These are phyloP conservation scores for Fusarium ambrosium DNA, from an alignment of 2,329 filamentous ascomycete species.

Conservation along the genomic window DNA sequence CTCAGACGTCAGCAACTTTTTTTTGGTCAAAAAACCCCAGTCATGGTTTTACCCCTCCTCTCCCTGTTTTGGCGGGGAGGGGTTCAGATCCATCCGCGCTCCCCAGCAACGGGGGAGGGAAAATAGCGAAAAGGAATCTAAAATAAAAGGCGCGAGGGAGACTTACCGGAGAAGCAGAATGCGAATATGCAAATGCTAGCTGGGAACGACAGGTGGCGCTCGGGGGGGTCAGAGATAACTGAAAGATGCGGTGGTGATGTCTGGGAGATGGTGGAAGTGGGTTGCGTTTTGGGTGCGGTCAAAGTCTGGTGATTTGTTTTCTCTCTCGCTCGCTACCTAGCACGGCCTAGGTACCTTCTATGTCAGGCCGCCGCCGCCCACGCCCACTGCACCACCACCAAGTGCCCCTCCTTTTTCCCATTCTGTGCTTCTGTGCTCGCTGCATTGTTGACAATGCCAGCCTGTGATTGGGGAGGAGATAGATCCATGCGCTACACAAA, in stretches of 20 bases:
- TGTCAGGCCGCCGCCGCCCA: slow-evolving; percentile 40
- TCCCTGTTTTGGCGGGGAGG: slow-evolving; percentile 33
- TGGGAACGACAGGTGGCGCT: slow-evolving; percentile 17
- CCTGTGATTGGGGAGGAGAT: slow-evolving; percentile 38
- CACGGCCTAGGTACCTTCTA: slow-evolving; percentile 14
- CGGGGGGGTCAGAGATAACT: slow-evolving; percentile 19
- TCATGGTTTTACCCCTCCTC: slow-evolving; percentile 41
- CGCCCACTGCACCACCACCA: slow-evolving; percentile 33
- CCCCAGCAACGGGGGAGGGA: slow-evolving; percentile 11
- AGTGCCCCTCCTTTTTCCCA: slow-evolving; percentile 46
- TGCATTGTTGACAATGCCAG: slow-evolving; percentile 24
- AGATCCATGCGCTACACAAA: slow-evolving; percentile 5
- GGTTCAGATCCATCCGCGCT: slow-evolving; percentile 33
- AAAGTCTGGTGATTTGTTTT: slow-evolving; percentile 49
- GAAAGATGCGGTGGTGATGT: slow-evolving; percentile 30
- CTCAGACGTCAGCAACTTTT: slow-evolving; percentile 39
- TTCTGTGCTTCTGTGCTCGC: slow-evolving; percentile 34
- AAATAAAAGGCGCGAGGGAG: background rate
- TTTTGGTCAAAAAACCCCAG: slow-evolving; percentile 21
- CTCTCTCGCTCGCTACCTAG: slow-evolving; percentile 12
- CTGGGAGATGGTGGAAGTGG: slow-evolving; percentile 37
- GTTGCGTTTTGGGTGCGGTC: slow-evolving; percentile 32
- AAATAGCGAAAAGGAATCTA: background rate
- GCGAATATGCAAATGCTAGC: slow-evolving; percentile 25
- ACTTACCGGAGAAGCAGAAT: slow-evolving; percentile 41